Base-by-base conservation (phyloP, 495 filamentous ascomycete genomes). In the Aspergillus avenaceus region DNA sequence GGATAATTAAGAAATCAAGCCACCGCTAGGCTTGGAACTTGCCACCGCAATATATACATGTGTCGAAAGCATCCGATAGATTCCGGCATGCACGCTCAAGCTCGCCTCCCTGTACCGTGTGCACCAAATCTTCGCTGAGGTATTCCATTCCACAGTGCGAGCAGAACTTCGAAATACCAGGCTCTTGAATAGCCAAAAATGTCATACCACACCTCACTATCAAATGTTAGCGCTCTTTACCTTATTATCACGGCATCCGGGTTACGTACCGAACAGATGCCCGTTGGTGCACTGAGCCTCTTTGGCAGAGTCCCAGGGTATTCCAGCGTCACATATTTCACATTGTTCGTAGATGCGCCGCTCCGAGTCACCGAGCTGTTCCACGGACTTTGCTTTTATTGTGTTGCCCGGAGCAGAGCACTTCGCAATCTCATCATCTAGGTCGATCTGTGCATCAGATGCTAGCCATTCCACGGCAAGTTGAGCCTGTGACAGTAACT, bases 161-260 rank as follows among this genome's bases (percentile, higher is more conserved):
- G 58, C 81, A 84, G 48, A 70, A 72, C 52, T 82, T 82, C 7
- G 78, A 76, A 12, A 75, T 58, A 0, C 74, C 73, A 27, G 81
- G 80, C 41, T 72, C 70, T 58, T 81, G 75, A 5, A 84, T 79
- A 5, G 78, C 65, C 36, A 81, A 47, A 32, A 78, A 76, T 2
- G 74, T 80, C 32, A 84, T 49, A 22, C 63, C 70, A 59, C 81
- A 84, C 27, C 81, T 72, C n/a, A 64, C 78, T 80, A 56, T 29
- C 23, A 25, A 28, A 5, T 27, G 34, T 38, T 38, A 38, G 34
- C 2, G 47, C 45, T 23, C 42, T 16, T 49, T 45, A 52, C 44
- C 27, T 8, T 31, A 22, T 5, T 36, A 19, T 37, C 7, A 5
- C 16, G 7, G 5, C 13, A 14, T 29, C 26, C 12, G 22, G 23